Evolutionary conservation across 2,329 filamentous ascomycete species (phyloP).

Genomic region (Colletotrichum sp.): DNA sequence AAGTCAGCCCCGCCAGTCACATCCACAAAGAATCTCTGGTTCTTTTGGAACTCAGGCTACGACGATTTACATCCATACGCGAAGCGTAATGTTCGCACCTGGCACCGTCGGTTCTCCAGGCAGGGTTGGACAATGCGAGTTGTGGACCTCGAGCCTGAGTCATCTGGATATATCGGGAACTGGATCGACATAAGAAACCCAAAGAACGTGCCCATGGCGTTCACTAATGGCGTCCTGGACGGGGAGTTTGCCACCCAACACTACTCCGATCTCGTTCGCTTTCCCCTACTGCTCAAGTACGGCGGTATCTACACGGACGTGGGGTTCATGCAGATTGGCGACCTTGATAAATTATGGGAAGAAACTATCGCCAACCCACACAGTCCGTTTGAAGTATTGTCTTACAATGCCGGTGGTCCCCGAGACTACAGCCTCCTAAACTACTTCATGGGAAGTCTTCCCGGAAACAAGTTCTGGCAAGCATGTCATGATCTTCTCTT

Average conservation of each 20-base stretch:
- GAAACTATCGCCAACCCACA: constrained; percentile 48
- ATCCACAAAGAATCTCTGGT: constrained; percentile 49
- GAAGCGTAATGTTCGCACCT: constrained; percentile 43
- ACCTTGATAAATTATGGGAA: constrained; percentile 59
- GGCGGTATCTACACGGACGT: constrained; percentile 65
- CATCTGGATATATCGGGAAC: neutral
- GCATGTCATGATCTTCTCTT: constrained; percentile 54
- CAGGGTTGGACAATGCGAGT: constrained; percentile 43
- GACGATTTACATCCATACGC: constrained; percentile 39
- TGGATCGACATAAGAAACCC: neutral
- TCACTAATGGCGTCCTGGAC: constrained; percentile 46
- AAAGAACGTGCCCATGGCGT: neutral
- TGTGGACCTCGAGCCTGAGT: constrained; percentile 31
- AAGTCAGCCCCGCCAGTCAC: constrained; percentile 31
- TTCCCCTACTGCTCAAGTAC: constrained; percentile 59
- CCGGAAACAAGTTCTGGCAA: neutral
- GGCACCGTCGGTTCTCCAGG: constrained; percentile 41
- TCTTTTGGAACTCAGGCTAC: constrained; percentile 47
- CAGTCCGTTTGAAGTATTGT: constrained; percentile 52
- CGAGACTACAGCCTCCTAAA: constrained; percentile 46
- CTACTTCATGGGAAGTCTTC: constrained; percentile 48
- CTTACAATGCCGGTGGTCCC: constrained; percentile 44
- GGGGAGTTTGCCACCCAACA: constrained; percentile 59
- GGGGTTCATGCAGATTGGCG: constrained; percentile 61
- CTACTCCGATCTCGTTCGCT: constrained; percentile 63